Evolutionary conservation across 2,329 filamentous ascomycete genomes (phyloP).

Genomic region (Penicillium sp.): DNA sequence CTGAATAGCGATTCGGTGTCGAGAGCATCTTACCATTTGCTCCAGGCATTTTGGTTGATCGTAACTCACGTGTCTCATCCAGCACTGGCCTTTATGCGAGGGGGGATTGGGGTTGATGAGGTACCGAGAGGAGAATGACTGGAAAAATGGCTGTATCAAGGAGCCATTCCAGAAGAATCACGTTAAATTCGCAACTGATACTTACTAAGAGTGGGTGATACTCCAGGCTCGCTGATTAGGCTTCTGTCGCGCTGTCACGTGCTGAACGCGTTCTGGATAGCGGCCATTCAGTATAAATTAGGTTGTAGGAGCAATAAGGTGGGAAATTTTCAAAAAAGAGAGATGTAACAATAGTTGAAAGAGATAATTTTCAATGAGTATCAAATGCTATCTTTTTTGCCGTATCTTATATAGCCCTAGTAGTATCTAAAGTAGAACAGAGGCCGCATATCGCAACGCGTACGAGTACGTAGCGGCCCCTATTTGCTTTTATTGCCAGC

Average conservation of each 20-base stretch:
- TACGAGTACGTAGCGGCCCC: neutral
- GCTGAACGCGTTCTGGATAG: neutral
- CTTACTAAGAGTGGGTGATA: neutral
- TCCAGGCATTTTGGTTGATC: conserved; percentile 23
- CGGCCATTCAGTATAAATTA: neutral
- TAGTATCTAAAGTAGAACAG: neutral
- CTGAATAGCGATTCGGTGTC: neutral
- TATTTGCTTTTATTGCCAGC: neutral
- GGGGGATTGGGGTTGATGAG: neutral
- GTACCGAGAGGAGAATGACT: neutral
- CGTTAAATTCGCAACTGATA: neutral
- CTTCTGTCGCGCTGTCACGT: conserved; percentile 5
- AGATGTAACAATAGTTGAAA: neutral
- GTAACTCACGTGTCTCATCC: neutral
- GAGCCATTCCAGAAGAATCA: neutral
- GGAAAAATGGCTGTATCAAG: neutral
- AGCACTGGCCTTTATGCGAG: neutral
- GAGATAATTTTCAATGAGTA: neutral
- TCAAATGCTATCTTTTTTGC: neutral
- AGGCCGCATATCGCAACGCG: neutral
- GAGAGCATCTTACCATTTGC: conserved; percentile 27
- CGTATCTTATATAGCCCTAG: neutral
- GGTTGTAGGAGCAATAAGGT: neutral
- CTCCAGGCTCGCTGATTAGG: neutral
- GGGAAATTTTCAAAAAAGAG: neutral